Evolutionary conservation across 2,329 filamentous ascomycete genomes (phyloP).

Genomic region (Pezicula neosporulosa): DNA sequence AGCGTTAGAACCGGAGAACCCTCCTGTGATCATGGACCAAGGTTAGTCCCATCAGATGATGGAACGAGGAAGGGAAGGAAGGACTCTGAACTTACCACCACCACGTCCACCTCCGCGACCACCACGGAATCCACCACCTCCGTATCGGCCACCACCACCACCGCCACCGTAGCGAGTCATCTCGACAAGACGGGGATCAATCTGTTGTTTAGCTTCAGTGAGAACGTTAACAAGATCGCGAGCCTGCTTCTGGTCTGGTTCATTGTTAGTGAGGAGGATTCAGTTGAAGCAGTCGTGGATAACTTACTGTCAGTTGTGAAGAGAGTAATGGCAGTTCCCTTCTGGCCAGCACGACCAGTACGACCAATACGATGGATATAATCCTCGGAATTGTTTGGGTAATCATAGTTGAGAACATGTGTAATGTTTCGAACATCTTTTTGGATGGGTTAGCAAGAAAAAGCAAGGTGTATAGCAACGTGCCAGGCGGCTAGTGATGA

Average conservation of each 20-base stretch:
- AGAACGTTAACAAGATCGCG: constrained; percentile 93
- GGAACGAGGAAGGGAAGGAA: constrained; percentile 22
- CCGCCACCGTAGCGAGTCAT: constrained; percentile 92
- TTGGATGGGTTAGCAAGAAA: constrained; percentile 75
- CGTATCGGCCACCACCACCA: constrained; percentile 69
- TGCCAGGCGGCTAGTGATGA: constrained; percentile 46
- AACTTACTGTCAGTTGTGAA: constrained; percentile 98
- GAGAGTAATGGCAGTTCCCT: constrained; percentile 94
- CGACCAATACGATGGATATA: constrained; percentile 97
- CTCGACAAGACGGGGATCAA: constrained; percentile 92
- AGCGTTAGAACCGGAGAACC: constrained; percentile 54
- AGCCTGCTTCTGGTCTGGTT: constrained; percentile 82
- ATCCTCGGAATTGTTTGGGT: constrained; percentile 98
- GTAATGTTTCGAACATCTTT: constrained; percentile 99
- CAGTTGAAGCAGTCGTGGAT: constrained; percentile 5
- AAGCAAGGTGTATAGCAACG: constrained; percentile 56
- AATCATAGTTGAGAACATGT: constrained; percentile 99
- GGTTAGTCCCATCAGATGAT: constrained; percentile 31
- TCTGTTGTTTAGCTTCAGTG: constrained; percentile 94
- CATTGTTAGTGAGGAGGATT: constrained; percentile 19
- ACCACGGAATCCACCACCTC: constrained; percentile 48
- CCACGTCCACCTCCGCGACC: constrained; percentile 45
- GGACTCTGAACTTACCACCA: constrained; percentile 34
- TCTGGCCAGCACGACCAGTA: constrained; percentile 91
- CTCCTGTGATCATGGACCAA: constrained; percentile 35